These are phyloP conservation scores for Fusarium tupiense DNA, from an alignment of 2,329 filamentous ascomycete species.

Conservation along the genomic window DNA sequence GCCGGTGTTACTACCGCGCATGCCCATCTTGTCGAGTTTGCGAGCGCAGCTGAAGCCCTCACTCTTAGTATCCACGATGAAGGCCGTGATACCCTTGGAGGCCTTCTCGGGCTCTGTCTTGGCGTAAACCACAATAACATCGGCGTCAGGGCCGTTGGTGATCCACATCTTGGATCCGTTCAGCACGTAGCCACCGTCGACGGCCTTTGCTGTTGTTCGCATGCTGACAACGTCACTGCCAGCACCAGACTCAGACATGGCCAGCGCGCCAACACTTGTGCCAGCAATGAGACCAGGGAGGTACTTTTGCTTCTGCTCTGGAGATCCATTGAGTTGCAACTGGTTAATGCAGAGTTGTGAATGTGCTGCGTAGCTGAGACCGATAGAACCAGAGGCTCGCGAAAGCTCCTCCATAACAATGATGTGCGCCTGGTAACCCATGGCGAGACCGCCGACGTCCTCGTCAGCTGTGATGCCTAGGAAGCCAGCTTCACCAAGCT, in stretches of 20 bases:
- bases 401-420: conserved; percentile 95
- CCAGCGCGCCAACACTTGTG: conserved; percentile 83
- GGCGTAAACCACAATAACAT: conserved; percentile 93
- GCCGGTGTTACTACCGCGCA: conserved; percentile 96
- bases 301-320: conserved; percentile 81
- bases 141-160: conserved; percentile 95
- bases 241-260: conserved; percentile 93
- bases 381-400: conserved; percentile 84
- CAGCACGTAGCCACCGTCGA: conserved; percentile 85
- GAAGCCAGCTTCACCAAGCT: conserved; percentile 90
- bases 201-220: conserved; percentile 83
- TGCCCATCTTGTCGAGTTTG: conserved; percentile 97
- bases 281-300: conserved; percentile 85
- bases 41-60: conserved; percentile 86
- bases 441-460: conserved; percentile 85
- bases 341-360: conserved; percentile 98
- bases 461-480: conserved; percentile 94
- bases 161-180: conserved; percentile 99
- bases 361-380: conserved; percentile 93
- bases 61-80: conserved; percentile 79
- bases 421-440: conserved; percentile 98
- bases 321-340: conserved; percentile 85
- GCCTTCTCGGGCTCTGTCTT: conserved; percentile 85
- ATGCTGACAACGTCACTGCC: conserved; percentile 96
- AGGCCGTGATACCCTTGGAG: conserved; percentile 93